Base-by-base conservation (phyloP, 2,329 filamentous ascomycete genomes). In the Pestalotiopsis sp. region DNA sequence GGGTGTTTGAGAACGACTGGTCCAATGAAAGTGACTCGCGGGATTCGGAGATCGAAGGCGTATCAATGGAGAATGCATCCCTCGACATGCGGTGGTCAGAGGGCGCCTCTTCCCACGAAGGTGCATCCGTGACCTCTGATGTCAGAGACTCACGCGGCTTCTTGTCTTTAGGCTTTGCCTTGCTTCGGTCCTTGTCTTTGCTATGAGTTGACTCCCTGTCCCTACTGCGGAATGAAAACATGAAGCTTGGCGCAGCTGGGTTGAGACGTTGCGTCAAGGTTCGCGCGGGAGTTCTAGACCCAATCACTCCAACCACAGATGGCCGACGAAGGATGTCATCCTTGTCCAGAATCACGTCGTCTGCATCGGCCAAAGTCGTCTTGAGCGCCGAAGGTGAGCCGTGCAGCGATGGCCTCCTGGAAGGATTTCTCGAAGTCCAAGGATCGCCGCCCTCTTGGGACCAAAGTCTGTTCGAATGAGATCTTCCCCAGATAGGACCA, bases 341-440 rank as follows among this genome's bases (percentile, higher is more conserved):
- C n/a, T 88, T 85, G 67, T 89, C 85, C 25, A 91, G 78, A 45
- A 91, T 90, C 71, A 89, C 89, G 73, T 91, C 89, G 38, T 91
- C 89, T 0, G 88, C 89, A 13, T 88, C 89, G 12, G 88, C 88
- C 20, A 91, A 80, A 0, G 87, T 89, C 3, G 89, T 90, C 69
- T 89, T 86, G 20, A 90, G 78, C 20, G 78, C 87, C 11, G 86
- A 90, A 1, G 92, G 91, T 1, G 92, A 94, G 13, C 92, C 93
- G 69, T 96, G 93, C 7, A 94, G 84, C 0, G 94, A 97, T 14
- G 93, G 93, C 45, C 95, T 88, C 64, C 95, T 89, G 41, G 94
- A 97, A 7, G 92, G 91, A 74, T 90, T 92, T 52, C 92, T 85
- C 1, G 87, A 89, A 23, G 79, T 74, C 86, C 87, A 89, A 12